A percentile compares a stretch with the other conserved stretches of the same genome.
Evolutionary conservation across 768 basidiomycete species (phyloP).

Genomic region (Podaxis pistillaris): DNA sequence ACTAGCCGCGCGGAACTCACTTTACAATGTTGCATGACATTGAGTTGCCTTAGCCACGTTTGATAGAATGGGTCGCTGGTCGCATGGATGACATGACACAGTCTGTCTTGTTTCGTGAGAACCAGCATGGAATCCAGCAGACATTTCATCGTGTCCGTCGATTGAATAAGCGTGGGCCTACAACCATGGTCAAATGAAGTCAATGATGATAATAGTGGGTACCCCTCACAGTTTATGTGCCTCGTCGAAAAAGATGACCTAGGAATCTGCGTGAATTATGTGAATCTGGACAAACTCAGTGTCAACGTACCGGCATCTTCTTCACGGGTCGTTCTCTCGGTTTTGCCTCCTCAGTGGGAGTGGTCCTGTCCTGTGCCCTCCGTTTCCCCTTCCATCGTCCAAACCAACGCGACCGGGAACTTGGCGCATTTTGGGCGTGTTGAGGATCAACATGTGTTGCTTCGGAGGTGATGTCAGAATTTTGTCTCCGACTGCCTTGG

Average conservation of each 20-base stretch:
- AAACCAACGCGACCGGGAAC: conserved; percentile 30
- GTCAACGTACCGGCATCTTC: conserved; percentile 59
- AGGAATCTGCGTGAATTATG: conserved; percentile 5
- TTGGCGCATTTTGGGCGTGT: conserved; percentile 23
- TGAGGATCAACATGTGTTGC: conserved; percentile 37
- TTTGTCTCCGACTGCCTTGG: conserved; percentile 26
- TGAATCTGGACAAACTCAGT: background rate
- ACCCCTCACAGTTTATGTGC: conserved; percentile 72
- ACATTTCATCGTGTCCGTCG: conserved; percentile 79
- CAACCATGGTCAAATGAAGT: background rate
- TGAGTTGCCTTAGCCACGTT: conserved; percentile 77
- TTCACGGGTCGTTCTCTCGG: conserved; percentile 43
- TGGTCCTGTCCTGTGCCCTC: conserved; percentile 18
- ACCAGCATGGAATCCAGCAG: conserved; percentile 85
- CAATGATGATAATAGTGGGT: background rate
- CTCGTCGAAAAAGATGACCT: conserved; percentile 80
- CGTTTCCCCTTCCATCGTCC: conserved; percentile 27
- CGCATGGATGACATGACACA: conserved; percentile 80
- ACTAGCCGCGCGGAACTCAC: conserved; percentile 28
- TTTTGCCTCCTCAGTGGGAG: conserved; percentile 30
- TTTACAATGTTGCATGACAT: conserved; percentile 83
- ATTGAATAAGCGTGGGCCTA: conserved; percentile 75
- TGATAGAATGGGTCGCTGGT: conserved; percentile 86
- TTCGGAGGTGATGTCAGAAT: conserved; percentile 33
- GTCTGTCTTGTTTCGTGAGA: conserved; percentile 82